Base-by-base conservation (phyloP, 1,284 basidiomycete genomes). In the Microbotryum violaceum region DNA sequence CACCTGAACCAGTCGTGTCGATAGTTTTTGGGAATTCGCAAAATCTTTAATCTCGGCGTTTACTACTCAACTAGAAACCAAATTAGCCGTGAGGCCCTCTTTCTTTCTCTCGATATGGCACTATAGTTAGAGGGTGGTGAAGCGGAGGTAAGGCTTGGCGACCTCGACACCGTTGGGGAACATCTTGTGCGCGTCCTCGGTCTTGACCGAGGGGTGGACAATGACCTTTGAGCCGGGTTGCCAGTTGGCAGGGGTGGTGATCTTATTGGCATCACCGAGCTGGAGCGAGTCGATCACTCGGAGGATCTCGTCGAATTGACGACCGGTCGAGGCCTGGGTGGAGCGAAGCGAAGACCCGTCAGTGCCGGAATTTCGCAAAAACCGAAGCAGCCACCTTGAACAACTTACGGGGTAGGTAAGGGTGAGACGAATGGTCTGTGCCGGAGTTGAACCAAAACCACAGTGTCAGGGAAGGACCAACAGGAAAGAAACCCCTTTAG, bases 161-260 rank as follows among this genome's bases (percentile, higher is more conserved):
- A 72, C 72, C 54, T 77, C 74, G 63, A 74, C 72, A 45, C 72
- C 74, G 37, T 86, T 77, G 52, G 88, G 87, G 86, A 93, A 94
- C 65, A 91, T 78, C 44, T 82, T 85, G 78, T 91, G 87, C 37
- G 91, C 93, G 77, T 97, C 87, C 49, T 93, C 90, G 72, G 87
- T 87, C 59, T 77, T 79, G 55, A 97, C 91, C 9, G 81, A 77
- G n/a, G 90, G 88, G 42, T 48, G 55, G 49, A 99, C 86, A 72
- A 99, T 97, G 61, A 97, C 93, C 74, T 91, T 86, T 20, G 93
- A 86, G 52, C 91, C 92, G 75, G 86, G 85, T 67, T 87, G 83
- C 94, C 94, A 97, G 83, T 97, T 93, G 66, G 89, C 91, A 45
- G 64, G 91, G 77, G 72, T 83, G 80, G 75, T 75, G 61, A 79